These are phyloP conservation scores for Mortierella sp. DNA, from an alignment of 371 early-diverging fungal species.

Conservation along the genomic window DNA sequence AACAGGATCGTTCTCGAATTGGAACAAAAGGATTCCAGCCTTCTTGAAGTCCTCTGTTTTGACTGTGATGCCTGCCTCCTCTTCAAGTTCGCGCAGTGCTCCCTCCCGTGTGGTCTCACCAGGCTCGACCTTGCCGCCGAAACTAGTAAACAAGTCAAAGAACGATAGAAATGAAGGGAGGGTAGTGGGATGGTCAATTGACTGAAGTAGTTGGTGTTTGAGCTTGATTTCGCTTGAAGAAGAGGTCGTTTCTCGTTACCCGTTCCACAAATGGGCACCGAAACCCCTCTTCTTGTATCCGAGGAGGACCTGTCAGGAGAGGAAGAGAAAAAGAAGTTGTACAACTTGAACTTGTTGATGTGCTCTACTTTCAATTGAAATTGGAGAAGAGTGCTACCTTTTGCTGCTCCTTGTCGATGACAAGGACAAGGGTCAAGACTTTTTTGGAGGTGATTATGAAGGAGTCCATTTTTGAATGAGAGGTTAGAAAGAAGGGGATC, in stretches of 20 bases:
- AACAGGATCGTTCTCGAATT: constrained; percentile 65
- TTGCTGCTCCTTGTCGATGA: constrained; percentile 44
- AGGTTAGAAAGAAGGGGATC: background rate
- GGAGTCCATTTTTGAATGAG: constrained; percentile 21
- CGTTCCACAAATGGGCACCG: constrained; percentile 76
- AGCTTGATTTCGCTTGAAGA: too few species aligned
- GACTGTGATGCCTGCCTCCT: constrained; percentile 70
- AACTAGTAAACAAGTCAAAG: constrained; percentile 38
- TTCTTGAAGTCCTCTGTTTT: constrained; percentile 59
- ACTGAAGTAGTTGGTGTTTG: background rate
- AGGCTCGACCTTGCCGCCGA: constrained; percentile 81
- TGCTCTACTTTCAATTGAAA: background rate
- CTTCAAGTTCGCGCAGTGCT: constrained; percentile 76
- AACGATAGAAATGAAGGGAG: background rate
- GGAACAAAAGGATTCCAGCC: constrained; percentile 71
- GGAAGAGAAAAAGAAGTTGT: constrained; percentile 13
- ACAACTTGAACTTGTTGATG: too few species aligned
- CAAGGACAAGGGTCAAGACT: constrained; percentile 48
- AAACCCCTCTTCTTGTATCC: constrained; percentile 85
- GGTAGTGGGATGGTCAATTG: background rate
- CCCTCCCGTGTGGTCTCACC: constrained; percentile 75
- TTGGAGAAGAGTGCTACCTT: constrained; percentile 9
- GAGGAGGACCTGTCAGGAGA: constrained; percentile 65
- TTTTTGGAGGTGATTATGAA: constrained; percentile 47
- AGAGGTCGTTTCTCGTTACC: constrained; percentile 39